Evolutionary conservation across 306 rosid species (phyloP).

Genomic region (Quercus alba): DNA sequence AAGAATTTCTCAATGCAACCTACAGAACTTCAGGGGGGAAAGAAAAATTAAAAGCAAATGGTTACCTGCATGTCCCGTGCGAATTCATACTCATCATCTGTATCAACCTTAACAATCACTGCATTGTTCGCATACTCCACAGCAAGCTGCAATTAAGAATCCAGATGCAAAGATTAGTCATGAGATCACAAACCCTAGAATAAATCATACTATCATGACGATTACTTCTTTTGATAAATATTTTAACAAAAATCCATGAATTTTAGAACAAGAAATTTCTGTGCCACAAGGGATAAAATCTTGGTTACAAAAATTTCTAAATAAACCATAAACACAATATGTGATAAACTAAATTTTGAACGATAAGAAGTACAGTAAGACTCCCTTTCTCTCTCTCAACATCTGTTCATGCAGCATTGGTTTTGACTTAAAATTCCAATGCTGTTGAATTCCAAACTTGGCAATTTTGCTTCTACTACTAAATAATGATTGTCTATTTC

Average conservation of each 20-base stretch:
- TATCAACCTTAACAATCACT: constrained; percentile 76
- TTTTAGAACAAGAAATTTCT: neutral
- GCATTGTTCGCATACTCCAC: constrained; percentile 72
- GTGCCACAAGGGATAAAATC: neutral
- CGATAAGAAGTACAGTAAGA: neutral
- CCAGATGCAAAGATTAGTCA: constrained; percentile 11
- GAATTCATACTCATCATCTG: constrained; percentile 87
- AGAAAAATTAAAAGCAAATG: neutral
- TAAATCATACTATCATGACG: neutral
- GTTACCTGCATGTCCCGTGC: constrained; percentile 91
- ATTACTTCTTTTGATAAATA: neutral
- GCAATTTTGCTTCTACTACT: neutral
- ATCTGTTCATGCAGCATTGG: too few relatives aligned
- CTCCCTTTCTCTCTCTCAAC: neutral
- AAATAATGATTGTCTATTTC: neutral
- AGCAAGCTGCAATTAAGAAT: constrained; percentile 62
- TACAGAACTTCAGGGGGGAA: neutral
- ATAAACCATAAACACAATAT: neutral
- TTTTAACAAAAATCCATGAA: neutral
- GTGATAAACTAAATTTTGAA: neutral
- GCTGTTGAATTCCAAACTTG: neutral
- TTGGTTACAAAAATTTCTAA: neutral
- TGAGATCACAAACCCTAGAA: constrained; percentile 4
- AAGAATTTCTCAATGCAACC: constrained; percentile 1
- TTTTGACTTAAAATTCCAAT: neutral